Base-by-base conservation (phyloP, 2,329 filamentous ascomycete species). In the Phialemonium atrogriseum region DNA sequence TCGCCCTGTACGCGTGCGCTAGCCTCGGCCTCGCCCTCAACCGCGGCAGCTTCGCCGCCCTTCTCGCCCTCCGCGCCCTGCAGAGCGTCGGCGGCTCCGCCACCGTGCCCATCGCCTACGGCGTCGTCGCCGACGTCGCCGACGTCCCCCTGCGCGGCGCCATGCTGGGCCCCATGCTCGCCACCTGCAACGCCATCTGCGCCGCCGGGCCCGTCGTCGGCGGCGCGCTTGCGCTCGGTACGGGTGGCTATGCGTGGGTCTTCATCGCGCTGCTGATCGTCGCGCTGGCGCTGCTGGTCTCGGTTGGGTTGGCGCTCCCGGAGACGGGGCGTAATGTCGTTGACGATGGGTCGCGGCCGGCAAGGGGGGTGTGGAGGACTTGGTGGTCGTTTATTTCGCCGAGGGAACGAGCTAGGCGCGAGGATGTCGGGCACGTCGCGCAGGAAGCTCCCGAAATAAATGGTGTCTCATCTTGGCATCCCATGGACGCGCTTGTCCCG, bases 81-180 rank as follows among this genome's bases (percentile, higher is more conserved):
- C 75, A 80, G 43, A 73, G 70, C 15, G 59, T 65, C 2, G 74
- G 77, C 1, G 77, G 70, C 42, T 75, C 69, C 39, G 73, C 73
- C 0, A 79, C 77, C 0, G 61, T 83, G 8, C 73, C 80, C 0
- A 60, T 87, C 1, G 75, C 71, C 0, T 78, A 70, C 39, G 81
- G 73, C 1, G 70, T 84, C 3, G 69, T 84, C 5, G 75, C 77
- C 1, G 82, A 87, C 44, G 66, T 84, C 9, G 68, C 73, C 0
- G 72, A 75, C 0, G 70, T 66, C 14, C 63, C 70, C 0, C 77
- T 86, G 48, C 60, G 82, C 39, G 82, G 82, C 2, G 66, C 63
- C 22, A 85, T 80, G 44, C 74, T 85, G 54, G 79, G 71, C 21
- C 70, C 74, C 40, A 69, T 73, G 22, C 68, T 66, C 16, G 61